A percentile compares a stretch with the other conserved stretches of the same genome.
These are phyloP conservation scores for Parietaria judaica DNA, from an alignment of 306 rosid genomes.

Conservation along the genomic window DNA sequence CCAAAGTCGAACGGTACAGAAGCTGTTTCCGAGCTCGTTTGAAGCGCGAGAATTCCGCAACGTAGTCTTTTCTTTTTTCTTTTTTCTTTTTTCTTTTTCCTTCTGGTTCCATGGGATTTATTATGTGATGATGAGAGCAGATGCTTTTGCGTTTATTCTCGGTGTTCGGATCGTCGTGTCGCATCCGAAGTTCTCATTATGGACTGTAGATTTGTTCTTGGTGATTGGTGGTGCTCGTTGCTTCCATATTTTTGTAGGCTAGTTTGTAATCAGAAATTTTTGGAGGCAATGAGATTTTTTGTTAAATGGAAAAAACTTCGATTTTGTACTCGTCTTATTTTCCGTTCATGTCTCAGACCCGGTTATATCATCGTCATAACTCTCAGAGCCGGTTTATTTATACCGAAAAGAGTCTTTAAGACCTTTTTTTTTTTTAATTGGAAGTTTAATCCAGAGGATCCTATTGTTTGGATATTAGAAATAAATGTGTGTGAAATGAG, in stretches of 20 bases:
- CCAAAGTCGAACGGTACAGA: slow-evolving; percentile 9
- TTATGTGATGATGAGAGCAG: slow-evolving; percentile 14
- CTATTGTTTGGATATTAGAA: too few relatives aligned
- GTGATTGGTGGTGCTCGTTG: background rate
- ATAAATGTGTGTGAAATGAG: too few relatives aligned
- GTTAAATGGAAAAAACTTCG: background rate
- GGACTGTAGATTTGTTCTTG: background rate
- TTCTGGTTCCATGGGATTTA: slow-evolving; percentile 14
- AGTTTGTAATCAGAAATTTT: background rate
- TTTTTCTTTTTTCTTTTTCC: background rate
- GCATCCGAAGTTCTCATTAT: background rate
- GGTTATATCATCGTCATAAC: background rate
- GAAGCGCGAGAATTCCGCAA: background rate
- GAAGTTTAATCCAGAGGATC: too few relatives aligned
- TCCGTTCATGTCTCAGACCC: background rate
- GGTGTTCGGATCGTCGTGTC: background rate
- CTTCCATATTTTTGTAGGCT: slow-evolving; percentile 2
- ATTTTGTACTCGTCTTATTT: background rate
- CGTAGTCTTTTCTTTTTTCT: slow-evolving; percentile 10
- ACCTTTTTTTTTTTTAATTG: too few relatives aligned
- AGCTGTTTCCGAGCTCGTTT: background rate
- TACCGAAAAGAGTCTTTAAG: too few relatives aligned
- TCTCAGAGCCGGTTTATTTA: background rate
- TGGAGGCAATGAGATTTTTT: slow-evolving; percentile 13
- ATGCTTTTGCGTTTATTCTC: slow-evolving; percentile 13